These are phyloP conservation scores for Calocybe gambosa DNA, from an alignment of 1,284 basidiomycete species.

Conservation along the genomic window DNA sequence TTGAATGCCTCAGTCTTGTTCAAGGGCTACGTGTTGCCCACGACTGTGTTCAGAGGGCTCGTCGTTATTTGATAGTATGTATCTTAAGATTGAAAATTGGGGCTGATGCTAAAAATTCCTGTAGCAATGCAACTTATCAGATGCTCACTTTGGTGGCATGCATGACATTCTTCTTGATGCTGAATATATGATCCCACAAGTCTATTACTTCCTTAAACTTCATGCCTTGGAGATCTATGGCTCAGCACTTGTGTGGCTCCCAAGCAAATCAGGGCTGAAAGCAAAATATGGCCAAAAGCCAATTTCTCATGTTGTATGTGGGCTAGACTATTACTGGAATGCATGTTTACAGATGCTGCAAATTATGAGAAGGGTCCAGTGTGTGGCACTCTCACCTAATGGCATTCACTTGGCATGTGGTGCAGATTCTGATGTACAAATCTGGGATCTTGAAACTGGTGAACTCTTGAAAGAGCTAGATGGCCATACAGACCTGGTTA, in stretches of 20 bases:
- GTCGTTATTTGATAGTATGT: neutral
- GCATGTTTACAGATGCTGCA: neutral
- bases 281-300: neutral
- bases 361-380: neutral
- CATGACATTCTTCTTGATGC: neutral
- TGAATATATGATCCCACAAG: neutral
- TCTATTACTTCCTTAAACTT: neutral
- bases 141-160: neutral
- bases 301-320: neutral
- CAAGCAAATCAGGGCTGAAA: neutral
- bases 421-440: neutral
- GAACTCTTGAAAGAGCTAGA: neutral
- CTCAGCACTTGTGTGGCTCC: neutral
- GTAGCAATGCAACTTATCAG: neutral
- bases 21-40: neutral
- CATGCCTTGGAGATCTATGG: neutral
- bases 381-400: neutral
- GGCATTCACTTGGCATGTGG: neutral
- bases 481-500: neutral
- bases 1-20: neutral
- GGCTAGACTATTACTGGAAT: neutral
- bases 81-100: neutral
- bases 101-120: neutral
- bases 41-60: neutral
- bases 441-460: neutral